Evolutionary conservation across 2,329 filamentous ascomycete species (phyloP).

Genomic region (Fusarium transvaalense): DNA sequence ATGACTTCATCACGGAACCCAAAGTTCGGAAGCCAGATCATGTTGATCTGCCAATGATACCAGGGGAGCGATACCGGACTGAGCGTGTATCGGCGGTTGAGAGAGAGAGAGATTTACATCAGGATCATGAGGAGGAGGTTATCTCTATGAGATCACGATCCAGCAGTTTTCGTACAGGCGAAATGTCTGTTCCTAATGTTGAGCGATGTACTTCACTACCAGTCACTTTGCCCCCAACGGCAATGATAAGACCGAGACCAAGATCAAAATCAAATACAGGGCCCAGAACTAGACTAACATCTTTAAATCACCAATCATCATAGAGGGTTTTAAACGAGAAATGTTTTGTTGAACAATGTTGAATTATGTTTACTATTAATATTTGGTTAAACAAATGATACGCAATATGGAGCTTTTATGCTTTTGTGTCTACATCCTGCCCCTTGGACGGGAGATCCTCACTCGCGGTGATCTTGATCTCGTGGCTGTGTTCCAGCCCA

Average conservation of each 20-base stretch:
- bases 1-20: slow-evolving; percentile 51
- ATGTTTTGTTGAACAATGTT: slow-evolving; percentile 12
- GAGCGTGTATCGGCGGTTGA: background rate
- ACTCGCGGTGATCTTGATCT: slow-evolving; percentile 12
- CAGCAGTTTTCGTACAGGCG: slow-evolving; percentile 11
- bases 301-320: slow-evolving; percentile 2
- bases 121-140: slow-evolving; percentile 8
- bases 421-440: slow-evolving; percentile 1
- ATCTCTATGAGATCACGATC: background rate
- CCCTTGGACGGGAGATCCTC: background rate
- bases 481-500: slow-evolving; percentile 20
- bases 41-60: slow-evolving; percentile 24
- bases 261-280: slow-evolving; percentile 1
- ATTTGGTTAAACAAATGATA: background rate
- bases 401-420: background rate
- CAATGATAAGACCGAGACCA: background rate
- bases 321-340: accelerated
- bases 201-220: slow-evolving; percentile 13
- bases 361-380: slow-evolving; percentile 14
- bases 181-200: background rate
- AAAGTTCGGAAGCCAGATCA: background rate
- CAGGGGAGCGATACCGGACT: slow-evolving; percentile 8
- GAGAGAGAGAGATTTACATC: slow-evolving; percentile 4
- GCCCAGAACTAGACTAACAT: background rate
- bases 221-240: background rate